A percentile compares a stretch with the other conserved stretches of the same genome.
Conservation (phyloP, 352 stramenopile species). For the Globisporangium emineosum region DNA sequence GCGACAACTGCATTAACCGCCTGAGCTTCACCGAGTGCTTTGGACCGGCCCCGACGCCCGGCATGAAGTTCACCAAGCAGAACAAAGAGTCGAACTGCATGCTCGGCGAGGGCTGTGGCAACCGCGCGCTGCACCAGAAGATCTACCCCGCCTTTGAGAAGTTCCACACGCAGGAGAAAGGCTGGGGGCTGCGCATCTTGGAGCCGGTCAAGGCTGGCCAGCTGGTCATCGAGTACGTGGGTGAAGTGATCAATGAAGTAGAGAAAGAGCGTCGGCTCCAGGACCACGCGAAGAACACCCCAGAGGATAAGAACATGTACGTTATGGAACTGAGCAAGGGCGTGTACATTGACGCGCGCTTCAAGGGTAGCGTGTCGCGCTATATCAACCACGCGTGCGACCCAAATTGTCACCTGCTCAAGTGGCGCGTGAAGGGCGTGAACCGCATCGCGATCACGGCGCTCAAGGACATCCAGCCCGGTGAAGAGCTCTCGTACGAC, state of each 20-base stretch:
- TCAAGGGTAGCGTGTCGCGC: conserved; percentile 91
- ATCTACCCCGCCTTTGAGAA: conserved; percentile 68
- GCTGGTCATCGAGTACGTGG: conserved; percentile 94
- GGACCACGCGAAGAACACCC: conserved; percentile 81
- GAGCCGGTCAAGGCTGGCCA: conserved; percentile 81
- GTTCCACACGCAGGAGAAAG: conserved; percentile 86
- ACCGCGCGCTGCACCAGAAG: conserved; percentile 86
- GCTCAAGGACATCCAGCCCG: conserved; percentile 83
- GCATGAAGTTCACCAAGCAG: conserved; percentile 68
- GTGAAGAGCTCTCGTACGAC: conserved; percentile 93
- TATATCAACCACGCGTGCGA: conserved; percentile 98
- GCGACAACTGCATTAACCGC: conserved; percentile 93
- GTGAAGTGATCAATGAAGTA: conserved; percentile 93
- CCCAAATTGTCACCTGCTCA: conserved; percentile 93
- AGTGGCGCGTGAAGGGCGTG: conserved; percentile 92
- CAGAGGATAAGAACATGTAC: conserved; percentile 96
- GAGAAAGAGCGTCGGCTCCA: conserved; percentile 87
- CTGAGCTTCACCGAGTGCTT: conserved; percentile 92
- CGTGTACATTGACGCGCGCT: conserved; percentile 94
- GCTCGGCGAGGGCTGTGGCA: conserved; percentile 89
- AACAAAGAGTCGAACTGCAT: conserved; percentile 88
- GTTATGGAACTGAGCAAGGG: conserved; percentile 92
- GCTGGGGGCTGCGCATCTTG: conserved; percentile 86
- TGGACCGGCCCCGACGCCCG: conserved; percentile 54
- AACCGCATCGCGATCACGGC: conserved; percentile 93